Conservation (phyloP, 768 basidiomycete genomes). For the Solioccasus polychromus region DNA sequence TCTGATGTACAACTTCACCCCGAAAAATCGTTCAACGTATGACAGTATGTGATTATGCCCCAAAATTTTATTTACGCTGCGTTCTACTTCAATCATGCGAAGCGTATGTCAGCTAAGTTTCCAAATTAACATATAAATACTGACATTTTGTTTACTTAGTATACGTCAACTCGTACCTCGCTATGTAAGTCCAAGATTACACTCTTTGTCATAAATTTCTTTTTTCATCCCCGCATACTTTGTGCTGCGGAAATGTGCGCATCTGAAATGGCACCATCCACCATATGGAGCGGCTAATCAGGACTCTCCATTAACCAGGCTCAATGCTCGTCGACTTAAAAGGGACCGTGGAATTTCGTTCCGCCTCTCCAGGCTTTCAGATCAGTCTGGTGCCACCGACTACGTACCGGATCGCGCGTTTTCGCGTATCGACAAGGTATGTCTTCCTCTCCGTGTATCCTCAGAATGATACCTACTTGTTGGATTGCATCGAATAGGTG, state of each 20-base stretch:
- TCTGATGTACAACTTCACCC: not conserved
- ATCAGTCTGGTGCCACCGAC: not conserved
- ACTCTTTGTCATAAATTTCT: not conserved
- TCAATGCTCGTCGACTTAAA: constrained; percentile 42
- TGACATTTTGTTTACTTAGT: constrained; percentile 30
- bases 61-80: constrained; percentile 51
- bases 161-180: constrained; percentile 55
- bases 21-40: not conserved
- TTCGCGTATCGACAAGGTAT: constrained; percentile 4
- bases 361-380: constrained; percentile 38
- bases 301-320: constrained; percentile 22
- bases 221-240: not conserved
- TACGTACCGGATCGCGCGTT: not conserved
- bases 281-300: not conserved
- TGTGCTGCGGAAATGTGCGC: too few relatives aligned
- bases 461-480: not conserved
- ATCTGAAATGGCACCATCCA: not conserved
- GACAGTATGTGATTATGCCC: constrained; percentile 46
- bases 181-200: constrained; percentile 29
- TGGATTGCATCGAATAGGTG: not conserved
- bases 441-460: not conserved
- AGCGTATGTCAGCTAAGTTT: constrained; percentile 35
- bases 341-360: constrained; percentile 37
- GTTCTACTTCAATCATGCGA: constrained; percentile 50
- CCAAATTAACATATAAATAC: not conserved